phyloP scores from a whole-genome alignment of 1,284 basidiomycete genomes.

The Somion occarium region DNA sequence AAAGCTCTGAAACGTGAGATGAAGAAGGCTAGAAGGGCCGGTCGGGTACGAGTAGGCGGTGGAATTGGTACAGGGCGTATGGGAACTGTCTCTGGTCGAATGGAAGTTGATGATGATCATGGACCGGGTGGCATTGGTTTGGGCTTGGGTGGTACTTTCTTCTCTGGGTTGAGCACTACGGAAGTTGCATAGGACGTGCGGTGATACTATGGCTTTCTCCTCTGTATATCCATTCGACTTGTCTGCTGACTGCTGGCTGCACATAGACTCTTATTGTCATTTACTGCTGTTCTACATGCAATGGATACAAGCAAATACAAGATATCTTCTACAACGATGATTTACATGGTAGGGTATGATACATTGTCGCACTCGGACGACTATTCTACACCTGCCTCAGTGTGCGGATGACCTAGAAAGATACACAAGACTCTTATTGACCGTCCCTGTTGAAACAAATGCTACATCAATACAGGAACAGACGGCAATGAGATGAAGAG shows the following conservation, averaged over 20 bases:
- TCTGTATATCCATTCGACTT: too few species aligned
- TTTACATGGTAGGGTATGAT: too few species aligned
- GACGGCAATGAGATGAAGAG: neutral
- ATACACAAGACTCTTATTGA: too few species aligned
- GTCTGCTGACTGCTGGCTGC: too few species aligned
- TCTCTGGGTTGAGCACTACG: constrained; percentile 4
- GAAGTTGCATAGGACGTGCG: neutral
- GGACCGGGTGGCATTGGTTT: constrained; percentile 1
- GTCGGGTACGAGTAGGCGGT: constrained; percentile 15
- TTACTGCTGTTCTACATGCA: too few species aligned
- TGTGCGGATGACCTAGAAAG: too few species aligned
- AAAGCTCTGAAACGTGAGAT: constrained; percentile 54
- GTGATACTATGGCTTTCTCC: too few species aligned
- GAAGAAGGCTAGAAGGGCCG: constrained; percentile 53
- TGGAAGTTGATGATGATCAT: constrained; percentile 32
- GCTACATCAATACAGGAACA: neutral
- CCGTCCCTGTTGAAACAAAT: neutral
- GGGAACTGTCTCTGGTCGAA: constrained; percentile 17
- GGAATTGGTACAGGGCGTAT: neutral
- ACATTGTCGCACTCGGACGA: too few species aligned
- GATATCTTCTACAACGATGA: too few species aligned
- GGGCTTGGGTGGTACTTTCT: constrained; percentile 23
- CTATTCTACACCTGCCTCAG: too few species aligned
- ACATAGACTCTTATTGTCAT: too few species aligned
- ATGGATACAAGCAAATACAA: too few species aligned